Percentiles rank a stretch among this genome's conserved stretches.
These are phyloP conservation scores for Funneliformis caledonium DNA, from an alignment of 371 early-diverging fungal genomes.

Conservation along the genomic window DNA sequence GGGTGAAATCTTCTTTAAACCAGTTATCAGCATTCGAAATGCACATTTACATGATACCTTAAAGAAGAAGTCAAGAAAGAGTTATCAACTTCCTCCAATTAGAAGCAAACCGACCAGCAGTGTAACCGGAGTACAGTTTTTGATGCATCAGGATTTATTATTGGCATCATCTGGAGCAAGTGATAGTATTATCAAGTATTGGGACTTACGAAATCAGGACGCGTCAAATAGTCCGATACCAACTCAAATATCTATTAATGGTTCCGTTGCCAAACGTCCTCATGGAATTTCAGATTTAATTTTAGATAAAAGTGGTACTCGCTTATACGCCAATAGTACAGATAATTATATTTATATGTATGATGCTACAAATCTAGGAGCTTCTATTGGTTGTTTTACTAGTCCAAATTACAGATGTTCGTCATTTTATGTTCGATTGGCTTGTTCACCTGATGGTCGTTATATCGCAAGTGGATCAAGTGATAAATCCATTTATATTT, in stretches of 20 bases:
- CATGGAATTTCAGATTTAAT: conserved; percentile 45
- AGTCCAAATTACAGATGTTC: conserved; percentile 46
- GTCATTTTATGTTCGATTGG: conserved; percentile 51
- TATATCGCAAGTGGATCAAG: conserved; percentile 49
- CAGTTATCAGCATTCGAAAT: conserved; percentile 43
- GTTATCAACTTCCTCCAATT: conserved; percentile 17
- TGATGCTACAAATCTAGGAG: conserved; percentile 45
- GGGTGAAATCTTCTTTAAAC: conserved; percentile 30
- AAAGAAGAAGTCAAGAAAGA: conserved; percentile 30
- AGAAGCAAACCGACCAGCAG: conserved; percentile 42
- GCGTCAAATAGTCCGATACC: conserved; percentile 40
- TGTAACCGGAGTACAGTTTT: conserved; percentile 63
- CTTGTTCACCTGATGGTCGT: conserved; percentile 50
- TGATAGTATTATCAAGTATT: conserved; percentile 55
- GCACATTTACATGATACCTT: conserved; percentile 42
- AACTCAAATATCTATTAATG: conserved; percentile 45
- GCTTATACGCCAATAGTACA: conserved; percentile 44
- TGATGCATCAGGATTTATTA: conserved; percentile 46
- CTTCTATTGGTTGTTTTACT: conserved; percentile 44
- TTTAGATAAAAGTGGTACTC: conserved; percentile 33
- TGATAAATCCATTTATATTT: conserved; percentile 46
- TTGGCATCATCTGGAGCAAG: conserved; percentile 62
- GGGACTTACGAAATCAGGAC: conserved; percentile 48
- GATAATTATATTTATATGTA: conserved; percentile 51
- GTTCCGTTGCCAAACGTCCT: conserved; percentile 47